Evolutionary conservation across 257 asterid species (phyloP).

Genomic region (Plantago major): DNA sequence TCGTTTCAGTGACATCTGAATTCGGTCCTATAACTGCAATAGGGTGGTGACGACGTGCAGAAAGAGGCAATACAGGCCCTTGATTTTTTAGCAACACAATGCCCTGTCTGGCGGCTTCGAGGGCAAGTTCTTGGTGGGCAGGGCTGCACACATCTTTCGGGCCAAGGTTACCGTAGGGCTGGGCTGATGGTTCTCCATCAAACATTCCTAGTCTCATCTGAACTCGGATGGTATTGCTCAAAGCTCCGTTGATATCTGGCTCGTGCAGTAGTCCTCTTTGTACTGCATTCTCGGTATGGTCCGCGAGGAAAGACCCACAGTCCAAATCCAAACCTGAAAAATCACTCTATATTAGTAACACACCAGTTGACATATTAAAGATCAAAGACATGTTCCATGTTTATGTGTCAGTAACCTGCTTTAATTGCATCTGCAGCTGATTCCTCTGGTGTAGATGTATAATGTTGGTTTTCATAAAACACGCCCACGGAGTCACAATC

Average conservation of each 20-base stretch:
- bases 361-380: too few species aligned
- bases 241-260: conserved; percentile 41
- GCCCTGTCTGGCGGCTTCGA: conserved; percentile 81
- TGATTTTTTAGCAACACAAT: conserved; percentile 65
- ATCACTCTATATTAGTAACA: too few species aligned
- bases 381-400: neutral
- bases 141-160: conserved; percentile 63
- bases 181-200: conserved; percentile 66
- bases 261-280: conserved; percentile 54
- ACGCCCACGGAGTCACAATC: conserved; percentile 84
- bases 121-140: conserved; percentile 61
- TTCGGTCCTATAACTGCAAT: conserved; percentile 79
- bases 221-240: conserved; percentile 51
- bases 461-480: conserved; percentile 68
- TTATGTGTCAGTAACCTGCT: conserved; percentile 41
- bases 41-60: conserved; percentile 40
- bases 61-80: conserved; percentile 64
- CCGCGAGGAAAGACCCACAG: conserved; percentile 60
- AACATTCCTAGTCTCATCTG: conserved; percentile 88
- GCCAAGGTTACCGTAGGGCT: conserved; percentile 54
- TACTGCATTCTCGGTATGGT: conserved; percentile 63
- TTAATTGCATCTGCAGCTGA: conserved; percentile 76
- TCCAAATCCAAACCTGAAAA: conserved; percentile 72
- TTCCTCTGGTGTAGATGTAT: conserved; percentile 72
- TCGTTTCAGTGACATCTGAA: conserved; percentile 60